Base-by-base conservation (phyloP, 1,284 basidiomycete species). In the Veloboletus limbatus region DNA sequence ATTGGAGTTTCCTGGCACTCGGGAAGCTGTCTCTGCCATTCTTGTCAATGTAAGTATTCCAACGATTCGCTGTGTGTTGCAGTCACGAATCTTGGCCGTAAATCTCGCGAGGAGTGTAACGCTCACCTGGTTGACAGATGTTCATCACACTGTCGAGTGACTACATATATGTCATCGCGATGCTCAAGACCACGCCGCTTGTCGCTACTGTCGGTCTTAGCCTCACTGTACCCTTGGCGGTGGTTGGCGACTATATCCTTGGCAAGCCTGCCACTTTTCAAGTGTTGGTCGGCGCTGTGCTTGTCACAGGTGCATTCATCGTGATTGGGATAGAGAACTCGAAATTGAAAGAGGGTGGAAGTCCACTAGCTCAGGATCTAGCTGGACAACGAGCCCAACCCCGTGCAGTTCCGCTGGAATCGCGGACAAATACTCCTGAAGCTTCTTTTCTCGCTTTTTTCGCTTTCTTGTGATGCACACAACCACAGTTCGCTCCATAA, bases 121-220 rank as follows among this genome's bases (percentile, higher is more conserved):
- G n/a, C 6, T 33, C 18, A 16, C 20, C 21, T 26, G 20, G 11
- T 43, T 25, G 37, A 26, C 54, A 89, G 88, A 96, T 94, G 91
- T 71, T 72, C 33, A 91, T 96, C 60, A 94, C 92, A 1, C 69
- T 90, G 24, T 83, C 80, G 4, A 90, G 86, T 52, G 92, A 96
- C 68, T 95, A 88, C 62, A 69, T 95, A 41, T 95, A 94, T 65
- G 85, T 94, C 25, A 63, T 88, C 8, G 92, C 96, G 6, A 97
- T 98, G 94, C 80, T 99, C 52, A 97, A 97, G 74, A 97, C 95
- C 3, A 96, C 94, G 3, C 96, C 92, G 2, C 72, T 93, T 32
- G 88, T 96, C 18, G 94, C 92, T 11, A 99, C 96, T 1, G 76
- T 99, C 48, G 96, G 97, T 14, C 76, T 99, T 16, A 92, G 88